phyloP scores from a whole-genome alignment of 2,329 filamentous ascomycete genomes.

The Colletotrichum liaoningense region DNA sequence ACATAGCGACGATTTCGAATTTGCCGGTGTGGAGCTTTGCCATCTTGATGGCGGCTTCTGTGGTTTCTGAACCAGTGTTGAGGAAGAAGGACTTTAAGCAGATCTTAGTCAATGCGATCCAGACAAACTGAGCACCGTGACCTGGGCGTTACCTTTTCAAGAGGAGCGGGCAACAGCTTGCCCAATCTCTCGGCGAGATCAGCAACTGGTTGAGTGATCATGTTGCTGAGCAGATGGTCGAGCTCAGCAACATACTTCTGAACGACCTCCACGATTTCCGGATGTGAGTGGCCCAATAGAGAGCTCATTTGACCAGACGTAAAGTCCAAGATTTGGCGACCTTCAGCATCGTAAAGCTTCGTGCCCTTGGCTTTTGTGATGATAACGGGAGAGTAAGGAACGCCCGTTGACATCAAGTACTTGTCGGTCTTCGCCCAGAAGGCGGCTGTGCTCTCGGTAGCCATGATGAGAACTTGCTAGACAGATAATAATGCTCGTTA shows the following conservation, averaged over 20 bases:
- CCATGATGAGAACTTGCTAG: slow-evolving; percentile 4
- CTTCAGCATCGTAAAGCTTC: slow-evolving; percentile 55
- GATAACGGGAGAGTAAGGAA: slow-evolving; percentile 51
- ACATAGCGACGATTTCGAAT: slow-evolving; percentile 72
- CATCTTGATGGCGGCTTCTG: slow-evolving; percentile 72
- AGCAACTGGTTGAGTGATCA: slow-evolving; percentile 67
- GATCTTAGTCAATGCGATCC: neutral
- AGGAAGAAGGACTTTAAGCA: slow-evolving; percentile 59
- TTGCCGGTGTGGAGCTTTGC: slow-evolving; percentile 72
- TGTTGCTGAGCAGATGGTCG: slow-evolving; percentile 68
- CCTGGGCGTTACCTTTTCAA: slow-evolving; percentile 51
- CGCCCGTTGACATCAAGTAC: slow-evolving; percentile 55
- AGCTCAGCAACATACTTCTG: slow-evolving; percentile 57
- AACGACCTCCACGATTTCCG: slow-evolving; percentile 66
- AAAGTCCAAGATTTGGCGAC: slow-evolving; percentile 64
- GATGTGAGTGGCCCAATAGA: slow-evolving; percentile 67
- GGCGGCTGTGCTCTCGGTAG: slow-evolving; percentile 26
- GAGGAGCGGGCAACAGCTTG: slow-evolving; percentile 54
- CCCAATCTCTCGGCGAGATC: slow-evolving; percentile 62
- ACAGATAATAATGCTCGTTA: neutral
- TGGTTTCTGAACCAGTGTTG: slow-evolving; percentile 65
- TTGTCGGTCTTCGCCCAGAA: slow-evolving; percentile 51
- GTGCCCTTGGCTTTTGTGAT: slow-evolving; percentile 58
- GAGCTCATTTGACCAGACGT: slow-evolving; percentile 71
- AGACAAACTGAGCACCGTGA: too few relatives aligned